A percentile compares a stretch with the other conserved stretches of the same genome.
Conservation (phyloP, 495 filamentous ascomycete genomes). For the Elasticomyces elasticus region DNA sequence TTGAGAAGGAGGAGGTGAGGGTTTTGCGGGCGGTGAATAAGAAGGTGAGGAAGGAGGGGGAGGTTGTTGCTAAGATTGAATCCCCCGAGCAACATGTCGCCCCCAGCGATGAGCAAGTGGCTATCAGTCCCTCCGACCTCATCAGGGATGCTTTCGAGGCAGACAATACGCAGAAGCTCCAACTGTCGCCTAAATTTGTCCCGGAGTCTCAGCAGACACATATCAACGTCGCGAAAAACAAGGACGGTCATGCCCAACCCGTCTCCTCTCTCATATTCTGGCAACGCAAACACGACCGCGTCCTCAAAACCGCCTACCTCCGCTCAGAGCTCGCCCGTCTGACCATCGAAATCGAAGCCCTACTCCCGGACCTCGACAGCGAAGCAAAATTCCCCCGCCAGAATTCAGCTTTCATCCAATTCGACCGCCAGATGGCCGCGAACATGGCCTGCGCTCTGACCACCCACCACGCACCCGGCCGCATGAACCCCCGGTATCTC, state of each 20-base stretch:
- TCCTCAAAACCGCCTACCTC: conserved; percentile 5
- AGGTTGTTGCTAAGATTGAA: neutral
- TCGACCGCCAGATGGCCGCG: conserved; percentile 9
- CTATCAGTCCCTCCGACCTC: neutral
- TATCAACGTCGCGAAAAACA: neutral
- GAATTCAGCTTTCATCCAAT: conserved; percentile 12
- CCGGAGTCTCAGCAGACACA: neutral
- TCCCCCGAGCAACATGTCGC: neutral
- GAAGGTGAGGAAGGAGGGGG: neutral
- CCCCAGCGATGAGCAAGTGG: neutral
- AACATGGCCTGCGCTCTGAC: conserved; percentile 9
- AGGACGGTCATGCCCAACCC: neutral
- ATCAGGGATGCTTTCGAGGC: conserved; percentile 3
- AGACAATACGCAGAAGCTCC: neutral
- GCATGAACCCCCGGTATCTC: conserved; percentile 8
- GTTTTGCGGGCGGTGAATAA: conserved; percentile 9
- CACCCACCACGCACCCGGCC: conserved; percentile 2
- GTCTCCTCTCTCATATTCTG: conserved; percentile 1
- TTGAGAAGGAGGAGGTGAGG: conserved; percentile 12
- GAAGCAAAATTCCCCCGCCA: conserved; percentile 2
- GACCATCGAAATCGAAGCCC: neutral
- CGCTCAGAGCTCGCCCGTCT: conserved; percentile 8
- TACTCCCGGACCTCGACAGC: conserved; percentile 6
- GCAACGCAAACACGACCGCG: neutral
- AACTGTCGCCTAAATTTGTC: conserved; percentile 8